Conservation (phyloP, 495 filamentous ascomycete genomes). For the Lasiosphaeria miniovina region DNA sequence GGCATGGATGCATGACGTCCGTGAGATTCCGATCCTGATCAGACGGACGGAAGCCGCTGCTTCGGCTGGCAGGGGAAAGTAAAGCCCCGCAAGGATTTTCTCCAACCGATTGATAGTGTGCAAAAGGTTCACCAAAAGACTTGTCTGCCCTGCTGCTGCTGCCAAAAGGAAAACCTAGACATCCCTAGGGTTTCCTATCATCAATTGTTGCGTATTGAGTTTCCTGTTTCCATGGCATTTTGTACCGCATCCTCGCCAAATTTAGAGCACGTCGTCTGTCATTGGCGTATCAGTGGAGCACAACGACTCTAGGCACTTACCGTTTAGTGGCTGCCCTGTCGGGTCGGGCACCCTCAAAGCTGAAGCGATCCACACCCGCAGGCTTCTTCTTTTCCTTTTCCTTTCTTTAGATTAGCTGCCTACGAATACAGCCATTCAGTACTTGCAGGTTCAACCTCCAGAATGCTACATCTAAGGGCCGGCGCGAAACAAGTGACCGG, state of each 20-base stretch:
- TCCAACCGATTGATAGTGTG: too few relatives aligned
- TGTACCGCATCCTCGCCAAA: too few relatives aligned
- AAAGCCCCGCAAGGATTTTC: neutral
- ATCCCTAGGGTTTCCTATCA: too few relatives aligned
- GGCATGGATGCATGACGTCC: neutral
- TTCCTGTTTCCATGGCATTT: too few relatives aligned
- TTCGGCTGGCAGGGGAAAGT: neutral
- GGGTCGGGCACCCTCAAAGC: neutral
- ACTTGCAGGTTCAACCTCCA: slow-evolving; percentile 7
- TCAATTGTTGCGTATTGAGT: too few relatives aligned
- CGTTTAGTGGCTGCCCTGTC: neutral
- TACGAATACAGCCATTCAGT: too few relatives aligned
- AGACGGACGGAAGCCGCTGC: neutral
- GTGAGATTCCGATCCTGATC: neutral
- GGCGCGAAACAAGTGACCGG: slow-evolving; percentile 6
- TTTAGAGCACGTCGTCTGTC: too few relatives aligned
- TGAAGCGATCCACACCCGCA: slow-evolving; percentile 2
- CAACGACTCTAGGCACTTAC: neutral
- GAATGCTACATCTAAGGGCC: slow-evolving; percentile 5
- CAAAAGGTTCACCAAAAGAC: too few relatives aligned
- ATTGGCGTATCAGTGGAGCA: neutral
- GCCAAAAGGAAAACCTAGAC: too few relatives aligned
- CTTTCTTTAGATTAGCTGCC: too few relatives aligned
- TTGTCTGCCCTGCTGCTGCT: too few relatives aligned
- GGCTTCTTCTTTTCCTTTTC: too few relatives aligned